Evolutionary conservation across 1,284 basidiomycete species (phyloP).

Genomic region (Mixia osmundae): DNA sequence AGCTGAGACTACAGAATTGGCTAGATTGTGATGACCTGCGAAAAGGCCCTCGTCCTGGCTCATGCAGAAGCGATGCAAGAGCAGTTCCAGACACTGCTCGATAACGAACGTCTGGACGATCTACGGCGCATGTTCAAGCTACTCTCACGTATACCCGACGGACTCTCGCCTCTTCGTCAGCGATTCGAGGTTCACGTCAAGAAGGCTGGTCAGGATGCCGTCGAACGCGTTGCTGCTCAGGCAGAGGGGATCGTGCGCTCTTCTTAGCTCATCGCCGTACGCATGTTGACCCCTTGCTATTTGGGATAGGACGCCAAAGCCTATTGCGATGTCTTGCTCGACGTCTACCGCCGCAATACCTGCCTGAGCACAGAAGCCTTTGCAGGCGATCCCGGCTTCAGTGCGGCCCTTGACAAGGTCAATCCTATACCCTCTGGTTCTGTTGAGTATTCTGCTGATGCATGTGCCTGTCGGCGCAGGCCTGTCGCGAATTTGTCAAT

Average conservation of each 20-base stretch:
- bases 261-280: neutral
- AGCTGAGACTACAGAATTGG: slow-evolving; percentile 12
- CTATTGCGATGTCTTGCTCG: slow-evolving; percentile 77
- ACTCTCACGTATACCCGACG: slow-evolving; percentile 65
- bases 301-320: slow-evolving; percentile 44
- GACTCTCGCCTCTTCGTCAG: slow-evolving; percentile 72
- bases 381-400: slow-evolving; percentile 81
- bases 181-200: slow-evolving; percentile 91
- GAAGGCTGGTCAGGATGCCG: slow-evolving; percentile 56
- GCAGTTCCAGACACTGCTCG: slow-evolving; percentile 76
- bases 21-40: slow-evolving; percentile 77
- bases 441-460: neutral
- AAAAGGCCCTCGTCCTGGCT: slow-evolving; percentile 71
- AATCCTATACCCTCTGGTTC: slow-evolving; percentile 6
- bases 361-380: slow-evolving; percentile 78
- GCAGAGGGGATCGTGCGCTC: slow-evolving; percentile 25
- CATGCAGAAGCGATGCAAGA: slow-evolving; percentile 79
- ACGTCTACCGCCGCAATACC: slow-evolving; percentile 77
- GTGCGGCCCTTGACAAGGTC: slow-evolving; percentile 61
- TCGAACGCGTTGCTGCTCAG: slow-evolving; percentile 43
- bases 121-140: slow-evolving; percentile 86
- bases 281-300: neutral
- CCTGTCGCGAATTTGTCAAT: slow-evolving; percentile 91
- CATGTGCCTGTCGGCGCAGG: slow-evolving; percentile 26
- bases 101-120: slow-evolving; percentile 83